Base-by-base conservation (phyloP, 345 rosid species). In the Aegle marmelos region DNA sequence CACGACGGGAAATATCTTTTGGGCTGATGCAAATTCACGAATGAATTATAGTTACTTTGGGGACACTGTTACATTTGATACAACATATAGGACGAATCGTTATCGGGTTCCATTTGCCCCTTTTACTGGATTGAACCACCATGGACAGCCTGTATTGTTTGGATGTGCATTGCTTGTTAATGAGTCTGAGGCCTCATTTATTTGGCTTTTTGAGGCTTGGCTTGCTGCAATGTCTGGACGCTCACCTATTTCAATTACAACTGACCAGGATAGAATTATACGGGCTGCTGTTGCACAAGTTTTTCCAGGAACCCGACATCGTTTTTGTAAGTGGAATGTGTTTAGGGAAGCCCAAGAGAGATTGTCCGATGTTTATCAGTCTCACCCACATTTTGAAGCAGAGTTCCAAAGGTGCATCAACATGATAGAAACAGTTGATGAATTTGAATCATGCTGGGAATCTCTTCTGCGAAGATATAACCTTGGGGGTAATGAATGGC, bases 191-290 rank as follows among this genome's bases (percentile, higher is more conserved):
- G 79, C 85, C 41, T 87, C 90, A 0, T 85, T 85, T 74, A 75
- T 85, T 69, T 87, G 90, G 90, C 63, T 87, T 14, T 87, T 87
- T 70, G 73, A 82, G 74, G 79, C 82, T 56, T 87, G 87, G 90
- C 82, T 85, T 16, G 73, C 78, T 17, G 88, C 88, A 19, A 82
- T 87, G 87, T 85, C 87, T 1, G 85, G 79, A 70, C 77, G 27
- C 24, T 81, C 70, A 69, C 90, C 90, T 36, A 36, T 62, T 25
- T 87, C 90, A 34, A 83, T 87, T 64, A 85, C 90, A 27, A 85
- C 88, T 10, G 90, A 83, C 73, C 88, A 85, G 50, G 90, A 87
- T 64, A 82, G 80, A 70, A 80, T 85, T 57, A 79, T 87, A 72
- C 64, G 85, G 68, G 71, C 80, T 64, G 87, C 87, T 60, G 77